A percentile compares a stretch with the other conserved stretches of the same genome.
Evolutionary conservation across 345 rosid species (phyloP).

Genomic region (Sisymbrium altissimum): DNA sequence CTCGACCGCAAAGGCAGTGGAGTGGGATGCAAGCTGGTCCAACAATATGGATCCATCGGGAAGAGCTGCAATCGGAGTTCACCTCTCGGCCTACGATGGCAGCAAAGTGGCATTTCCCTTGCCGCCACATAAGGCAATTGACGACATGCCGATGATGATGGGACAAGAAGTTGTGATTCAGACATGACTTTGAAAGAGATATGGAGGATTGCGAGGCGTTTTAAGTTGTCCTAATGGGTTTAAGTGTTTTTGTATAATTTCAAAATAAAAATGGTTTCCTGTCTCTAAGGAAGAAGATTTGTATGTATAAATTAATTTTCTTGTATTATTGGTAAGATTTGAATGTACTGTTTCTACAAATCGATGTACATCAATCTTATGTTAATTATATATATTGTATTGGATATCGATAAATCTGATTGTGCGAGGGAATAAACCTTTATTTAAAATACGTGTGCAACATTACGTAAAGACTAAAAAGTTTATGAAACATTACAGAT

Average conservation of each 20-base stretch:
- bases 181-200: conserved; percentile 29
- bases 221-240: neutral
- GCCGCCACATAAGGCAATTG: conserved; percentile 39
- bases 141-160: conserved; percentile 41
- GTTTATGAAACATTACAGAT: too few species aligned
- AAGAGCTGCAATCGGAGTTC: conserved; percentile 88
- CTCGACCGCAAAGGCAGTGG: conserved; percentile 84
- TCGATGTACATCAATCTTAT: conserved; percentile 5
- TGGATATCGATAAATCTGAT: neutral
- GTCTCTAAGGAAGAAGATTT: neutral
- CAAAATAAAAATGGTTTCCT: neutral
- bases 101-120: conserved; percentile 25
- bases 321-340: neutral
- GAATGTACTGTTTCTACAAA: neutral
- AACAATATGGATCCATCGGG: conserved; percentile 95
- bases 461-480: too few species aligned
- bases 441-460: neutral
- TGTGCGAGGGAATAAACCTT: neutral
- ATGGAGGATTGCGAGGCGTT: neutral
- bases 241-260: neutral
- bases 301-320: neutral
- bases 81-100: conserved; percentile 61
- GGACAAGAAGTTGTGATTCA: conserved; percentile 53
- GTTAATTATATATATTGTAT: neutral
- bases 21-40: conserved; percentile 87